phyloP scores from a whole-genome alignment of 176 grass and related monocot genomes.

The Triticum urartu region DNA sequence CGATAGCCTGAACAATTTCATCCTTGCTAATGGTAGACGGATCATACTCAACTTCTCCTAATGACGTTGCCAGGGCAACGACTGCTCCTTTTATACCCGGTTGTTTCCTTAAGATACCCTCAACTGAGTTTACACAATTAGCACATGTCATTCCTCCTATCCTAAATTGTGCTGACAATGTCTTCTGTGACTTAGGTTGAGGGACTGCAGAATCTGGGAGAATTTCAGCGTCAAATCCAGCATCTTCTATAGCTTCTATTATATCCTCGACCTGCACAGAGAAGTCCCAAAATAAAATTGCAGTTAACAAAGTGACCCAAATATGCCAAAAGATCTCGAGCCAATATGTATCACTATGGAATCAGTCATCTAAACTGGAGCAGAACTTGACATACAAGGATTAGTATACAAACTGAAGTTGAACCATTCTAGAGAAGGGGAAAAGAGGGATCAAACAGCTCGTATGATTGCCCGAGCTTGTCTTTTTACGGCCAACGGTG shows the following conservation, averaged over 20 bases:
- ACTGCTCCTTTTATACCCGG: conserved; percentile 82
- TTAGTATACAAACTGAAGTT: not conserved
- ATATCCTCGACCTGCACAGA: conserved; percentile 82
- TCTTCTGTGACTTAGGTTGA: conserved; percentile 61
- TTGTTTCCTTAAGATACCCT: conserved; percentile 78
- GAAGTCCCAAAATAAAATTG: conserved; percentile 18
- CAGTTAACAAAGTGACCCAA: not conserved
- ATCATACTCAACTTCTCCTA: conserved; percentile 86
- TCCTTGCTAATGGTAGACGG: conserved; percentile 70
- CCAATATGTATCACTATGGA: not conserved
- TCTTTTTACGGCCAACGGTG: not conserved
- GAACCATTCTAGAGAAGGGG: not conserved
- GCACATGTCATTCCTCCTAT: conserved; percentile 99
- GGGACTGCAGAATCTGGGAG: conserved; percentile 67
- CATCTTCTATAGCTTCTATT: conserved; percentile 92
- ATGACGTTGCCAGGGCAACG: conserved; percentile 83
- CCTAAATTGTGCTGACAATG: conserved; percentile 78
- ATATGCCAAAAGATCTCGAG: not conserved
- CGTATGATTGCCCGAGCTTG: not conserved
- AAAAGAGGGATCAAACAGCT: not conserved
- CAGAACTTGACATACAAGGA: not conserved
- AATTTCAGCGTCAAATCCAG: conserved; percentile 86
- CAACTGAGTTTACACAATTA: conserved; percentile 90
- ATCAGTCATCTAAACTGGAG: not conserved
- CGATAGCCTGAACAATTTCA: conserved; percentile 79